Percentiles rank a stretch among this genome's conserved stretches.
Conservation (phyloP, 805 yeast genomes). For the Priceomyces medius region DNA sequence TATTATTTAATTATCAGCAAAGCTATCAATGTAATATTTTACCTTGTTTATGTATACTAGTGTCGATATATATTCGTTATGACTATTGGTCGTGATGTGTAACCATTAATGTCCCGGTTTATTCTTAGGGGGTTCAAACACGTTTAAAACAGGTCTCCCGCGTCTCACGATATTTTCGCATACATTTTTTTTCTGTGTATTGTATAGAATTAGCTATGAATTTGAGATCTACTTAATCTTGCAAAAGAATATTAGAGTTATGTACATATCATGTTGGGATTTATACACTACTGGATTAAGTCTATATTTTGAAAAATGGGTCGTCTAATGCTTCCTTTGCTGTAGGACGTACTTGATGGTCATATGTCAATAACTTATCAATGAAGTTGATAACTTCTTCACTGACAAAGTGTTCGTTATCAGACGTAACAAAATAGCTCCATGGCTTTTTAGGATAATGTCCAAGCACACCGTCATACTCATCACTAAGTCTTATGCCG, state of each 20-base stretch:
- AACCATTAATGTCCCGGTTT: too few relatives aligned
- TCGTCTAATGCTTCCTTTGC: constrained; percentile 88
- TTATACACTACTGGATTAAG: not conserved
- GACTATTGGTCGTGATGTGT: too few relatives aligned
- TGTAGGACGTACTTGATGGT: constrained; percentile 84
- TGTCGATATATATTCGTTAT: too few relatives aligned
- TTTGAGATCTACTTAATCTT: not conserved
- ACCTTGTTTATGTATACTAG: too few relatives aligned
- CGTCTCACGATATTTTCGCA: constrained; percentile 1
- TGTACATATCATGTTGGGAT: not conserved
- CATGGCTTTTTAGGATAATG: constrained; percentile 83
- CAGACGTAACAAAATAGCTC: constrained; percentile 68
- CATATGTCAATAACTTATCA: constrained; percentile 76
- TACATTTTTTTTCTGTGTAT: not conserved
- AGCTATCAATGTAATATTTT: too few relatives aligned
- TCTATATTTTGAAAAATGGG: constrained; percentile 32
- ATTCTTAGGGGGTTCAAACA: too few relatives aligned
- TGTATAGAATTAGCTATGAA: constrained; percentile 1
- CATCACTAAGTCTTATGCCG: constrained; percentile 65
- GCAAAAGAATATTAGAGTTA: not conserved
- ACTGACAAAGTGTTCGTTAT: constrained; percentile 65
- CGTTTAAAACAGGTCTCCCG: constrained; percentile 3
- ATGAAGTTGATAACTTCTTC: constrained; percentile 75
- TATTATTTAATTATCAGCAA: not conserved
- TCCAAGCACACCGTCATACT: constrained; percentile 69